Conservation (phyloP, 805 yeast species). For the Ogataea wickerhamii region DNA sequence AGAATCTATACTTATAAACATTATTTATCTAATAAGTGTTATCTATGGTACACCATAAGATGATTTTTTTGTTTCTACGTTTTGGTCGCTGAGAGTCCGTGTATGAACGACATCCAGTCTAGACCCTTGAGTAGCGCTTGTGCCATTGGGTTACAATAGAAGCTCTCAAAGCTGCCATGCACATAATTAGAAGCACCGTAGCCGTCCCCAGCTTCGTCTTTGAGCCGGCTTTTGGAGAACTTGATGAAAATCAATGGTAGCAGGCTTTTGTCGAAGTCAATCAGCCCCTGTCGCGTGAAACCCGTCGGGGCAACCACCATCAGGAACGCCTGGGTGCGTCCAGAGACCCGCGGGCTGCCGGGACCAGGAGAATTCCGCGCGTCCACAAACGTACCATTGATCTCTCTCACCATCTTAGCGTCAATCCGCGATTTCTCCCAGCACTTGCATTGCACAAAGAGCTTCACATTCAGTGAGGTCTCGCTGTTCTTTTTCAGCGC, state of each 20-base stretch:
- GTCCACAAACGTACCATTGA: slow-evolving; percentile 47
- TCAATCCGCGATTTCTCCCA: slow-evolving; percentile 38
- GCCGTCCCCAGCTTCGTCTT: slow-evolving; percentile 18
- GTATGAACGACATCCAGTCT: slow-evolving; percentile 28
- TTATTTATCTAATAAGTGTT: not conserved
- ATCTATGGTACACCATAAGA: not conserved
- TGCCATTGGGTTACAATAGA: slow-evolving; percentile 38
- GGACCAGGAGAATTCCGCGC: slow-evolving; percentile 2
- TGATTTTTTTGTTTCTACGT: not conserved
- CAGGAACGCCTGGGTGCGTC: slow-evolving; percentile 26
- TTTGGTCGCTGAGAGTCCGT: slow-evolving; percentile 5
- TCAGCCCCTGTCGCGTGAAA: slow-evolving; percentile 45
- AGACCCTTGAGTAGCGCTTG: slow-evolving; percentile 34
- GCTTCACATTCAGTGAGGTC: slow-evolving; percentile 32
- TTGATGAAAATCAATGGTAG: slow-evolving; percentile 45
- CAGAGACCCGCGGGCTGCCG: not conserved
- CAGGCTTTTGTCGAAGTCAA: slow-evolving; percentile 41
- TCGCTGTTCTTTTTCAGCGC: slow-evolving; percentile 14
- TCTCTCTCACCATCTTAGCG: slow-evolving; percentile 48
- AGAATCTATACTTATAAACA: slow-evolving; percentile 1
- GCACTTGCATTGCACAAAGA: slow-evolving; percentile 57
- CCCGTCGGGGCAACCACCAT: slow-evolving; percentile 46
- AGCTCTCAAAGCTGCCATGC: slow-evolving; percentile 35
- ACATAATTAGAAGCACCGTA: slow-evolving; percentile 38
- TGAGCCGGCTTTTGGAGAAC: slow-evolving; percentile 33